Conservation (phyloP, 345 rosid genomes). For the Chamaenerion angustifolium region DNA sequence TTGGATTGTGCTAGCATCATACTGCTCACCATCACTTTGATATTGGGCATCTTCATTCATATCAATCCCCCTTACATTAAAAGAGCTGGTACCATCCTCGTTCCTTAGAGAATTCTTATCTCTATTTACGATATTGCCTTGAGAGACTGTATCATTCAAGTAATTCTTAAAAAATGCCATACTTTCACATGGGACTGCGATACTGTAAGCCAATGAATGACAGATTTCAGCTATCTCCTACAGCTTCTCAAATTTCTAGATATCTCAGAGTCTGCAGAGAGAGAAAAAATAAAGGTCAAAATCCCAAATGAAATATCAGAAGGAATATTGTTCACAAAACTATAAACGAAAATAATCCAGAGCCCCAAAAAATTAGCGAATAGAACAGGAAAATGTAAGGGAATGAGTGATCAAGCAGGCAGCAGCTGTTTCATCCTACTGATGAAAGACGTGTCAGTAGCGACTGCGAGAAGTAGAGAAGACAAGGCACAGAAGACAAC, state of each 20-base stretch:
- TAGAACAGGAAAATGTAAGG: no score
- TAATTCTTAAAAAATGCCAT: slow-evolving; percentile 87
- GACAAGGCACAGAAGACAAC: no score
- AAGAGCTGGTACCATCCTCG: slow-evolving; percentile 32
- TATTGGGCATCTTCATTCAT: slow-evolving; percentile 55
- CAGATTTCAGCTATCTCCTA: background rate
- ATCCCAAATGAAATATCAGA: no score
- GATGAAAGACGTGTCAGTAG: no score
- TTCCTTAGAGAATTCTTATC: slow-evolving; percentile 29
- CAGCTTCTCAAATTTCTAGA: background rate
- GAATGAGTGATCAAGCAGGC: no score
- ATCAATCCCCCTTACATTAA: slow-evolving; percentile 57
- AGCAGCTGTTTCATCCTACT: no score
- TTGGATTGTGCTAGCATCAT: slow-evolving; percentile 33
- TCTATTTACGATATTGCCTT: slow-evolving; percentile 22
- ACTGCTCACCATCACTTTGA: slow-evolving; percentile 65
- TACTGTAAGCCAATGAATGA: background rate
- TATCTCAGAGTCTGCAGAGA: slow-evolving; percentile 1
- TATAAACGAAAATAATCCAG: no score
- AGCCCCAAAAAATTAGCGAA: no score
- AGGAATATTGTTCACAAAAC: no score
- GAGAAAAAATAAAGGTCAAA: background rate
- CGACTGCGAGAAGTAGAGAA: no score
- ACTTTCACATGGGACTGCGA: slow-evolving; percentile 35
- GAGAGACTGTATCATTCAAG: slow-evolving; percentile 44